Percentiles rank a stretch among this genome's conserved stretches.
phyloP scores from a whole-genome alignment of 1,284 basidiomycete species.

The Neotropicomus parvogracilis region DNA sequence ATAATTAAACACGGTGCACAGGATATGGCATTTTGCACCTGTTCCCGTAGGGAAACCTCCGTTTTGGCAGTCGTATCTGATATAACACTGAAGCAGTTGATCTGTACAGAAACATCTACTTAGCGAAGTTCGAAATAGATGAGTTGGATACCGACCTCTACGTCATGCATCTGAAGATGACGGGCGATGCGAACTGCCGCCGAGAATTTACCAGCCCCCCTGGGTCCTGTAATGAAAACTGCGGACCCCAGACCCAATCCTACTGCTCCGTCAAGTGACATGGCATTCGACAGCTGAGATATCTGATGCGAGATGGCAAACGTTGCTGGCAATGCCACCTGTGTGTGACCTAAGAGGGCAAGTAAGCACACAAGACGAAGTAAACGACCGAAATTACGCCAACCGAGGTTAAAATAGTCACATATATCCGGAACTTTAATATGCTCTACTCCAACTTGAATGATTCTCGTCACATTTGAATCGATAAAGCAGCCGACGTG shows the following conservation, averaged over 20 bases:
- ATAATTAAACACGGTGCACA: conserved; percentile 88
- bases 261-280: conserved; percentile 50
- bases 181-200: conserved; percentile 56
- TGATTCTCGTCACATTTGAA: conserved; percentile 64
- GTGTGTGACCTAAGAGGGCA: conserved; percentile 10
- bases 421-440: conserved; percentile 59
- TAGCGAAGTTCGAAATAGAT: not conserved
- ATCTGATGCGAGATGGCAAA: conserved; percentile 40
- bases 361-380: conserved; percentile 8
- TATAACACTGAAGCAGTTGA: conserved; percentile 84
- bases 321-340: not conserved
- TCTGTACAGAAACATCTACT: conserved; percentile 39
- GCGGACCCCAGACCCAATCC: conserved; percentile 62
- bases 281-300: conserved; percentile 51
- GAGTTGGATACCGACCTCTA: conserved; percentile 56
- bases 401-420: conserved; percentile 55
- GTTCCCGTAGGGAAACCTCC: conserved; percentile 70
- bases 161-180: conserved; percentile 69
- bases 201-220: conserved; percentile 75
- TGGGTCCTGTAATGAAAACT: conserved; percentile 70
- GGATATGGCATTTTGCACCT: conserved; percentile 75
- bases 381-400: conserved; percentile 10
- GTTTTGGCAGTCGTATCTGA: conserved; percentile 81
- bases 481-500: conserved; percentile 89
- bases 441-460: conserved; percentile 78